Percentiles rank a stretch among this genome's conserved stretches.
These are phyloP conservation scores for Chrysoporthe deuterocubensis DNA, from an alignment of 2,329 filamentous ascomycete species.

Conservation along the genomic window DNA sequence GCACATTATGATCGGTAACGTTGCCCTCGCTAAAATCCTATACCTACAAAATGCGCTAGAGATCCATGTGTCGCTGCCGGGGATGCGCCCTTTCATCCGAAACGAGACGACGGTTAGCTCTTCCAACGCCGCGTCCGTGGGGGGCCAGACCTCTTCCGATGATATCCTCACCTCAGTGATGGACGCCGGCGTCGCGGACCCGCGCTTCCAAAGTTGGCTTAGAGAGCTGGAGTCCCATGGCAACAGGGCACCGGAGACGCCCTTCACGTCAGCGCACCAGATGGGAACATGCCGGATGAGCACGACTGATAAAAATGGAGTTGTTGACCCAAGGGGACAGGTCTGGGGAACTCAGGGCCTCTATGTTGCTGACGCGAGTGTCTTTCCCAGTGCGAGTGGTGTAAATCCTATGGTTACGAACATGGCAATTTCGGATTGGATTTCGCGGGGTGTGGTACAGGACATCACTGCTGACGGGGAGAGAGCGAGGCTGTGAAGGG, in stretches of 20 bases:
- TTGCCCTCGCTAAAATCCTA: conserved; percentile 72
- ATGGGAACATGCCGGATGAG: conserved; percentile 77
- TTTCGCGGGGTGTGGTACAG: conserved; percentile 56
- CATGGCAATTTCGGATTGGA: conserved; percentile 69
- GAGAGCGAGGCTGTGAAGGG: conserved; percentile 15
- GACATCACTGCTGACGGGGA: conserved; percentile 40
- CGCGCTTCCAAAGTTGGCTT: conserved; percentile 64
- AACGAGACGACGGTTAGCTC: neutral
- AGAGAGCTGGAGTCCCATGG: conserved; percentile 50
- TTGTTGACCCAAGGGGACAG: conserved; percentile 57
- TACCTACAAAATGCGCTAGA: conserved; percentile 77
- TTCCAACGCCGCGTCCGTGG: neutral
- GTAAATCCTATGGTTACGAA: conserved; percentile 78
- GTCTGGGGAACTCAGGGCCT: conserved; percentile 67
- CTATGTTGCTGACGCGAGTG: conserved; percentile 71
- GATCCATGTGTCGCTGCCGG: conserved; percentile 67
- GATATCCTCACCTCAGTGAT: conserved; percentile 10
- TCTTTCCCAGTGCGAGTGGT: conserved; percentile 72
- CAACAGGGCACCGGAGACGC: conserved; percentile 52
- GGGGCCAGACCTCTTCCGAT: neutral
- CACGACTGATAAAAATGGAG: conserved; percentile 48
- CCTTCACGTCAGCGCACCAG: conserved; percentile 70
- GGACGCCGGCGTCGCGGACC: conserved; percentile 57
- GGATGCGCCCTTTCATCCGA: conserved; percentile 62
- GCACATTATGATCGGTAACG: conserved; percentile 69